phyloP scores from a whole-genome alignment of 164 flowering plant genomes.

The Akebia trifoliata region DNA sequence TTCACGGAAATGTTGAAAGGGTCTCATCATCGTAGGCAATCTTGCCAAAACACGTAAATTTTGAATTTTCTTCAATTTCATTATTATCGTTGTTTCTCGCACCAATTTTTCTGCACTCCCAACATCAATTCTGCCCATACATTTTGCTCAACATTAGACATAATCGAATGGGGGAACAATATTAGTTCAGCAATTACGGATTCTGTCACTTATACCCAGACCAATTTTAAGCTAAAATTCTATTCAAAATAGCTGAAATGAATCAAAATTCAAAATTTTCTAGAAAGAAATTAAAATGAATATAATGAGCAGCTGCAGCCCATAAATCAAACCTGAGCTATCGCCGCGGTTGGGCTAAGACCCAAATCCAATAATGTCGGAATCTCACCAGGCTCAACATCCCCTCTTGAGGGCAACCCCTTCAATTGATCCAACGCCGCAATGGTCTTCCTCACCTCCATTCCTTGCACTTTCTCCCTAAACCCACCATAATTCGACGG shows the following conservation, averaged over 20 bases:
- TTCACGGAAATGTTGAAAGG: no score
- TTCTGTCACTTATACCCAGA: neutral
- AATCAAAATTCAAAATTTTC: no score
- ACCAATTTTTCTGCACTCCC: no score
- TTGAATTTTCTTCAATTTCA: no score
- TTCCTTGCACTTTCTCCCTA: constrained; percentile 65
- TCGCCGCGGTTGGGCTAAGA: constrained; percentile 45
- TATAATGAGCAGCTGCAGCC: neutral
- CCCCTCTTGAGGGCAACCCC: constrained; percentile 72
- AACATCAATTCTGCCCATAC: no score
- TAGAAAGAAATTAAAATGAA: no score
- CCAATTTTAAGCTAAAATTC: neutral
- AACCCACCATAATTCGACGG: constrained; percentile 83
- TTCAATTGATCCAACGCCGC: constrained; percentile 71
- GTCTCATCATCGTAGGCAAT: no score
- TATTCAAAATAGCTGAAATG: neutral
- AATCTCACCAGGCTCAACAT: constrained; percentile 83
- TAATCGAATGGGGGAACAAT: no score
- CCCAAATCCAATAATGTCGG: constrained; percentile 83
- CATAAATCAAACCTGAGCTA: constrained; percentile 47
- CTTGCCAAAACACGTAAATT: no score
- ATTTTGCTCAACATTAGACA: no score
- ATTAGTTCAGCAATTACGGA: no score
- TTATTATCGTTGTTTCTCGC: no score
- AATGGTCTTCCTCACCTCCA: constrained; percentile 74